Percentiles rank a stretch among this genome's conserved stretches.
These are phyloP conservation scores for Candida khao-thaluensis DNA, from an alignment of 805 yeast species.

Conservation along the genomic window DNA sequence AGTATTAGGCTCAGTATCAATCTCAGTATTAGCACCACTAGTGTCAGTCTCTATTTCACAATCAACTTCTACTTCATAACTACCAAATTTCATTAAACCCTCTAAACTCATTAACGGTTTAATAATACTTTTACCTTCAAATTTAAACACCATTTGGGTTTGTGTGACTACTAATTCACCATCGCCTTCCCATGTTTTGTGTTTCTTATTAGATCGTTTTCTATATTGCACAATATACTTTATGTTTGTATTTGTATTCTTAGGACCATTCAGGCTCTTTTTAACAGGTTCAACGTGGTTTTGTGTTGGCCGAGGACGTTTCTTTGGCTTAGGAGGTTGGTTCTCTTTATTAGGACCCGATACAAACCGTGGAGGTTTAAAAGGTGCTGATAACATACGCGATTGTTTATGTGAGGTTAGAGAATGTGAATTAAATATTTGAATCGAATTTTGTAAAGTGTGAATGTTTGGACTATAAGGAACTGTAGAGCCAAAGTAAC, in stretches of 20 bases:
- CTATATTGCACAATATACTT: conserved; percentile 57
- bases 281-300: neutral
- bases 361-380: conserved; percentile 48
- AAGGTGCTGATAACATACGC: conserved; percentile 37
- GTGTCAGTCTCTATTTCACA: conserved; percentile 34
- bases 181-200: conserved; percentile 95
- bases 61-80: conserved; percentile 63
- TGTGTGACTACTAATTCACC: conserved; percentile 52
- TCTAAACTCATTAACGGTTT: conserved; percentile 12
- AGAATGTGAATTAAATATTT: too few relatives aligned
- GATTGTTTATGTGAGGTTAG: neutral
- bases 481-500: too few relatives aligned
- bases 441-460: too few relatives aligned
- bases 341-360: conserved; percentile 1
- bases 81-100: conserved; percentile 39
- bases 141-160: conserved; percentile 21
- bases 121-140: conserved; percentile 26
- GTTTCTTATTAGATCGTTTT: conserved; percentile 69
- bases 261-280: neutral
- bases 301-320: neutral
- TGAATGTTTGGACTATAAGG: too few relatives aligned
- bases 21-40: too few relatives aligned
- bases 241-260: neutral
- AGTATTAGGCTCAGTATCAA: neutral
- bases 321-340: neutral